phyloP scores from a whole-genome alignment of 2,329 filamentous ascomycete genomes.

The Fusarium avenaceum region DNA sequence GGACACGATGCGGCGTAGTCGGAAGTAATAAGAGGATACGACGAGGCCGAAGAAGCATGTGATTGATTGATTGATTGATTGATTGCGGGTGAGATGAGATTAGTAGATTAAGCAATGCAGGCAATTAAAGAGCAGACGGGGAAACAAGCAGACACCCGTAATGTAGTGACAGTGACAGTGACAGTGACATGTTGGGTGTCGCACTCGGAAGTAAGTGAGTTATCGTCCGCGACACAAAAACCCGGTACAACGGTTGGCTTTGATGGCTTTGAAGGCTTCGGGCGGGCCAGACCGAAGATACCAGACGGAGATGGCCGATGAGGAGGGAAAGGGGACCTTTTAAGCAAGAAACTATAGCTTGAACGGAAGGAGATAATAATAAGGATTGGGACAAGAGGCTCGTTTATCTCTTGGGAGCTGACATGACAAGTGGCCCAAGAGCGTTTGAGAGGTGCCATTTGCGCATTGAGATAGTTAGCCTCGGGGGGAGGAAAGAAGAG shows the following conservation, averaged over 20 bases:
- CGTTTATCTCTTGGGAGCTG: slow-evolving; percentile 13
- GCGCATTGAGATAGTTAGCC: background rate
- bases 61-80: background rate
- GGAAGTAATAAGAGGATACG: background rate
- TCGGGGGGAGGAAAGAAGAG: slow-evolving; percentile 1
- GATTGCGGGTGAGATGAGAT: background rate
- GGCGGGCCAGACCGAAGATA: slow-evolving; percentile 34
- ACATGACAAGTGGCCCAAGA: slow-evolving; percentile 7
- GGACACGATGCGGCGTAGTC: background rate
- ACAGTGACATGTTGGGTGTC: background rate
- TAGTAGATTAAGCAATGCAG: slow-evolving; percentile 6
- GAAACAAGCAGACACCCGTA: background rate
- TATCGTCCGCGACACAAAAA: background rate
- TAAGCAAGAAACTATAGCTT: slow-evolving; percentile 14
- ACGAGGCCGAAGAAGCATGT: slow-evolving; percentile 7
- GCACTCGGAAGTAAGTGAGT: background rate
- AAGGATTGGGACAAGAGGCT: background rate
- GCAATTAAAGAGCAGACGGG: background rate
- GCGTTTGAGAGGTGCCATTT: background rate
- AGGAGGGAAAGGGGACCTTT: background rate
- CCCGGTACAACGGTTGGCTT: slow-evolving; percentile 13
- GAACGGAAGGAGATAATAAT: slow-evolving; percentile 29
- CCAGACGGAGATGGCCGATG: slow-evolving; percentile 32
- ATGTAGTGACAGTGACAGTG: background rate
- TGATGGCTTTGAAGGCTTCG: slow-evolving; percentile 6